These are phyloP conservation scores for Penicillium waksmanii DNA, from an alignment of 495 filamentous ascomycete species.

Conservation along the genomic window DNA sequence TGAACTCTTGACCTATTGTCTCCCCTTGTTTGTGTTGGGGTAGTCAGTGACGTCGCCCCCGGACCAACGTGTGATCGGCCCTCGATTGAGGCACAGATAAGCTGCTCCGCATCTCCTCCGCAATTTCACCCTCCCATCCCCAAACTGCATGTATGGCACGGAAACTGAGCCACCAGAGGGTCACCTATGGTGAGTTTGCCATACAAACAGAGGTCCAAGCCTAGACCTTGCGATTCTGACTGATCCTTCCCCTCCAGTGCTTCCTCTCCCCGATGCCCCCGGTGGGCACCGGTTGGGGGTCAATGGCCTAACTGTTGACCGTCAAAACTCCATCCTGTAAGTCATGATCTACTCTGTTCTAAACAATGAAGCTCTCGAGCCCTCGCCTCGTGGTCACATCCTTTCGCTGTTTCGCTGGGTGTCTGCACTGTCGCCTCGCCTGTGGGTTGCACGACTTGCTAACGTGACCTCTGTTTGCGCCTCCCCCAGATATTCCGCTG, in stretches of 20 bases:
- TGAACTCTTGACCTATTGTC: not conserved
- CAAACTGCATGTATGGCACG: constrained; percentile 48
- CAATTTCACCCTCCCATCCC: constrained; percentile 32
- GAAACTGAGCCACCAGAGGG: constrained; percentile 54
- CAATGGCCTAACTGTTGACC: constrained; percentile 88
- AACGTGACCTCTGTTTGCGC: constrained; percentile 23
- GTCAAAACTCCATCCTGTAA: constrained; percentile 84
- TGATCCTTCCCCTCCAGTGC: constrained; percentile 58
- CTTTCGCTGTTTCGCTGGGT: not conserved
- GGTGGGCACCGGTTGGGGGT: constrained; percentile 93
- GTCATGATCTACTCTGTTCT: constrained; percentile 23
- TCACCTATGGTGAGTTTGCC: constrained; percentile 48
- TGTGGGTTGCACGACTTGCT: constrained; percentile 25
- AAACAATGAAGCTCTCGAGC: too few species aligned
- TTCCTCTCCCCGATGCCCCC: constrained; percentile 88
- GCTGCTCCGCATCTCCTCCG: constrained; percentile 45
- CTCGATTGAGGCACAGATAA: constrained; percentile 33
- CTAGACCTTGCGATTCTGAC: constrained; percentile 20
- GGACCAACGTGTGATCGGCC: constrained; percentile 36
- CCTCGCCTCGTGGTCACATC: not conserved
- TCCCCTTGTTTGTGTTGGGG: too few species aligned
- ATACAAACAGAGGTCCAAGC: not conserved
- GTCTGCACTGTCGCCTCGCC: constrained; percentile 2
- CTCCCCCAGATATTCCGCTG: constrained; percentile 81
- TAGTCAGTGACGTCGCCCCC: constrained; percentile 2